Conservation (phyloP, 345 rosid species). For the Pistacia integerrima region DNA sequence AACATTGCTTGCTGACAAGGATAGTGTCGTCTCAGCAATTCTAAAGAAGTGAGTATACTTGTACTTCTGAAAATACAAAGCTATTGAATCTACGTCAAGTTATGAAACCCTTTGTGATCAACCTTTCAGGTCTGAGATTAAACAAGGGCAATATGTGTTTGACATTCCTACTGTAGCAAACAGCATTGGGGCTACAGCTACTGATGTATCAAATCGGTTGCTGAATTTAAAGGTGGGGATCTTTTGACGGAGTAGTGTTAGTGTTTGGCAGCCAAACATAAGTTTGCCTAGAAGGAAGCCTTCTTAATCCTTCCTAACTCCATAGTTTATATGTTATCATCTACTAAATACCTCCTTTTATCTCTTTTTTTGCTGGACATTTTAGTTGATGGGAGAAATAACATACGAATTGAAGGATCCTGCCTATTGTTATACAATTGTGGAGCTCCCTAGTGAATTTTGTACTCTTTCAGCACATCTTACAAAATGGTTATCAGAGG, state of each 20-base stretch:
- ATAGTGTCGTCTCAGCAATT: slow-evolving; percentile 62
- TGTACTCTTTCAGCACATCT: slow-evolving; percentile 63
- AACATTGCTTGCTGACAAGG: slow-evolving; percentile 66
- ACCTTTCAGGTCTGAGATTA: slow-evolving; percentile 58
- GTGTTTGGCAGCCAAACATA: not conserved
- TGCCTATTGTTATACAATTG: slow-evolving; percentile 70
- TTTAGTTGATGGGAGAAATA: slow-evolving; percentile 80
- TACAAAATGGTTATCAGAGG: slow-evolving; percentile 77
- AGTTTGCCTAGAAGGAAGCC: not conserved
- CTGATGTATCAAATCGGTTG: slow-evolving; percentile 60
- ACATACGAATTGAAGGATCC: slow-evolving; percentile 80
- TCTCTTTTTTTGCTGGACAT: slow-evolving; percentile 26
- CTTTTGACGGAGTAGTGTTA: not conserved
- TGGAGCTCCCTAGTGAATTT: slow-evolving; percentile 58
- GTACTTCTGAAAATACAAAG: slow-evolving; percentile 5
- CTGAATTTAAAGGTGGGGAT: slow-evolving; percentile 70
- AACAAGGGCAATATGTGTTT: slow-evolving; percentile 72
- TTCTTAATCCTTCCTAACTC: not conserved
- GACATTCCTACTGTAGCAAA: slow-evolving; percentile 72
- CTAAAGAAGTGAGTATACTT: slow-evolving; percentile 57
- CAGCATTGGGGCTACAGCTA: slow-evolving; percentile 49
- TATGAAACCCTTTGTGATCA: slow-evolving; percentile 3
- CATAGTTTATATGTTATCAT: not conserved
- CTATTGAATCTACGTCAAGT: slow-evolving; percentile 10
- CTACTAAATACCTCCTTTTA: slow-evolving; percentile 8